phyloP scores from a whole-genome alignment of 1,139 yeast species.

The Candida sanyaensis region DNA sequence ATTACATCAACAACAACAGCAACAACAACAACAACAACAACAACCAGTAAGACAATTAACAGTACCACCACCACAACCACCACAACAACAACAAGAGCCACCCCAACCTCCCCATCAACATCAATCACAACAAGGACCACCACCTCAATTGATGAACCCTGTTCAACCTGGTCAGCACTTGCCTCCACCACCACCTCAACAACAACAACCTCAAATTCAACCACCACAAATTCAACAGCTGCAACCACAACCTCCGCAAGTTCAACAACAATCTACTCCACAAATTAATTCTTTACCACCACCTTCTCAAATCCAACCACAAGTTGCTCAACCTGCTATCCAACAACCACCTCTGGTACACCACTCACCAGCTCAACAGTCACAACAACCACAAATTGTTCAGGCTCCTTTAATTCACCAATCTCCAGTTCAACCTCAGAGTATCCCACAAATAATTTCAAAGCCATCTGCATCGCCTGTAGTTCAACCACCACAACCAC shows the following conservation, averaged over 20 bases:
- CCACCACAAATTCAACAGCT: slow-evolving; percentile 5
- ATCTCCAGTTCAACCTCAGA: not conserved
- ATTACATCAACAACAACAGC: slow-evolving; percentile 5
- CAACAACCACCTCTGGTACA: not conserved
- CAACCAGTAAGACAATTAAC: slow-evolving; percentile 15
- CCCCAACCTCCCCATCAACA: slow-evolving; percentile 5
- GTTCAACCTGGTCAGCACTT: slow-evolving; percentile 8
- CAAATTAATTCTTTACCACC: slow-evolving; percentile 2
- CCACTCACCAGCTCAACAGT: slow-evolving; percentile 1
- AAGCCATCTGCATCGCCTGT: slow-evolving; percentile 1
- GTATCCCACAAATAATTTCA: not conserved
- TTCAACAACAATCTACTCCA: slow-evolving; percentile 5
- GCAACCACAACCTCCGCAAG: slow-evolving; percentile 10
- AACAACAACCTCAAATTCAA: slow-evolving; percentile 6
- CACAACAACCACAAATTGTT: slow-evolving; percentile 2
- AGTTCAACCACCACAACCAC: slow-evolving; percentile 4
- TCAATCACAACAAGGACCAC: slow-evolving; percentile 7
- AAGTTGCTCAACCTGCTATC: not conserved
- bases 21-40: slow-evolving; percentile 9
- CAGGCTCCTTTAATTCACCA: slow-evolving; percentile 1
- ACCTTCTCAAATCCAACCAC: not conserved
- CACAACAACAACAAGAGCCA: slow-evolving; percentile 5
- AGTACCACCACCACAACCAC: slow-evolving; percentile 14
- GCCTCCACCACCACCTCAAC: slow-evolving; percentile 13
- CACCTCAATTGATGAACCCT: slow-evolving; percentile 5